Conservation (phyloP, 306 rosid species). For the Casuarina glauca region DNA sequence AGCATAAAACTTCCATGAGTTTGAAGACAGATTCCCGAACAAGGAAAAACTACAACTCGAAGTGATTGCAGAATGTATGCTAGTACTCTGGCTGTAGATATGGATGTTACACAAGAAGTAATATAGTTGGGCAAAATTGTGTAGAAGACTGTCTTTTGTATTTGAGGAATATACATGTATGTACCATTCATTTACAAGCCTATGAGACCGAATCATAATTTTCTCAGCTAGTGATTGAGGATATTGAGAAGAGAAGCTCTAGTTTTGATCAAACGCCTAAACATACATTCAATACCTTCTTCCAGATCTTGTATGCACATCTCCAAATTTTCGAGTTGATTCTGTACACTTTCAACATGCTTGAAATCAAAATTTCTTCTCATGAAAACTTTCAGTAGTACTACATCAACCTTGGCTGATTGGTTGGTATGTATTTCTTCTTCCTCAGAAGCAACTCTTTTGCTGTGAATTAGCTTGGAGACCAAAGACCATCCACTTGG, state of each 20-base stretch:
- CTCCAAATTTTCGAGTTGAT: background rate
- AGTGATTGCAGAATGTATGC: no score
- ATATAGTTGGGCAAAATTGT: no score
- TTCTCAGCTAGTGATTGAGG: constrained; percentile 7
- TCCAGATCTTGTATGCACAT: constrained; percentile 10
- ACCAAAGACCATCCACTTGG: constrained; percentile 35
- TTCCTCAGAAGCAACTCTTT: constrained; percentile 29
- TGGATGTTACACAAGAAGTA: no score
- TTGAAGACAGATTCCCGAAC: no score
- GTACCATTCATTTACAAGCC: background rate
- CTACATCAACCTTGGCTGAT: constrained; percentile 24
- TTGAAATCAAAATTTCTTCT: background rate
- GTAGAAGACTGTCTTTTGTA: no score
- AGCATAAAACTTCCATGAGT: no score
- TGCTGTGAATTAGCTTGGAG: constrained; percentile 29
- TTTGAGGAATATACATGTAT: background rate
- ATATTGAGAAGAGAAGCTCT: background rate
- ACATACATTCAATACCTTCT: background rate
- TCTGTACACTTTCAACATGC: background rate
- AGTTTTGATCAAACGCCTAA: background rate
- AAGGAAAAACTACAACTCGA: no score
- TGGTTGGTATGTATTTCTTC: constrained; percentile 28
- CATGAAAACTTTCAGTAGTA: background rate
- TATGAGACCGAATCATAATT: background rate
- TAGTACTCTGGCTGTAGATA: no score